Conservation (phyloP, 371 early-diverging fungal species). For the Mucor racemosus region DNA sequence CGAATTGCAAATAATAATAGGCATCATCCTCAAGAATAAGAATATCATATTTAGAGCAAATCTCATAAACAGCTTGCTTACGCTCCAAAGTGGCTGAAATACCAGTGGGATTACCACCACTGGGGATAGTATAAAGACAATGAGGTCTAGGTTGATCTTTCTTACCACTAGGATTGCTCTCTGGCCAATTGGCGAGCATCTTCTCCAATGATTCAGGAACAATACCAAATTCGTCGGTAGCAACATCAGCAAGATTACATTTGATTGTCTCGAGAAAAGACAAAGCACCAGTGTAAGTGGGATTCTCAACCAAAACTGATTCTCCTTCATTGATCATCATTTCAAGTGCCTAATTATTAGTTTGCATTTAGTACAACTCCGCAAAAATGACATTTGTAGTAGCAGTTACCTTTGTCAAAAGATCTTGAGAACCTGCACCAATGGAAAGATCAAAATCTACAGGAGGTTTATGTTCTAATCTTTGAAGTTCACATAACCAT, state of each 20-base stretch:
- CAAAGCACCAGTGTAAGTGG: constrained; percentile 78
- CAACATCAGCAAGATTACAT: constrained; percentile 63
- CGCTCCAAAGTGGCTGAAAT: constrained; percentile 63
- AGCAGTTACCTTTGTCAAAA: constrained; percentile 64
- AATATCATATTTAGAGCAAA: constrained; percentile 64
- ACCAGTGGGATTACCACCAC: constrained; percentile 80
- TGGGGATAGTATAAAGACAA: constrained; percentile 63
- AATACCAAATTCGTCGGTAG: constrained; percentile 61
- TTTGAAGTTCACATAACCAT: constrained; percentile 71
- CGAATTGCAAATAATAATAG: constrained; percentile 74
- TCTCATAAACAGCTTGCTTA: constrained; percentile 63
- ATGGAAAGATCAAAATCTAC: constrained; percentile 65
- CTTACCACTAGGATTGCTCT: constrained; percentile 33
- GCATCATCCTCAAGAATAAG: constrained; percentile 83
- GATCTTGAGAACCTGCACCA: constrained; percentile 79
- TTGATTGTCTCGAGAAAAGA: constrained; percentile 73
- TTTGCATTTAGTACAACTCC: not conserved
- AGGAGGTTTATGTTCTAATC: constrained; percentile 64
- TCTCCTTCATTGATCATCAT: constrained; percentile 71
- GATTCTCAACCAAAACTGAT: constrained; percentile 72
- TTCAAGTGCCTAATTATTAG: constrained; percentile 61
- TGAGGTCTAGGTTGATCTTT: constrained; percentile 54
- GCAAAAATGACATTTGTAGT: not conserved
- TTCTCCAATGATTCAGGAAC: constrained; percentile 54
- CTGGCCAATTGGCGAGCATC: constrained; percentile 56